Evolutionary conservation across 2,329 filamentous ascomycete species (phyloP), one percentile per base, ranked within the genome.

Genomic region (Nemania abortiva): DNA sequence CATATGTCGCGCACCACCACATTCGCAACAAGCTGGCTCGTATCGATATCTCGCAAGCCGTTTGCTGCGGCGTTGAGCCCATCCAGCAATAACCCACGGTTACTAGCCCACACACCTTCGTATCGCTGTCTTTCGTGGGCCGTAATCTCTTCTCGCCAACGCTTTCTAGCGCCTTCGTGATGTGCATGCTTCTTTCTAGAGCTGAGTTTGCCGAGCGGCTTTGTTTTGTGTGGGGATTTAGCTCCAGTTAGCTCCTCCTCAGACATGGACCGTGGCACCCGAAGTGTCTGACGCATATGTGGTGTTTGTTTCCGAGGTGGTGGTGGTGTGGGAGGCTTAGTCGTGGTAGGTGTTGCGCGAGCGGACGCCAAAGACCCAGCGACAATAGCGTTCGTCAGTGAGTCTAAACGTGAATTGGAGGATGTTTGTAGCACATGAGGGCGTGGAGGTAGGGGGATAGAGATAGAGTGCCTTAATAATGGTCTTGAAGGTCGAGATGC

Each of bases 91-190:
- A 89, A 67, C 0, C 92, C 92, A 57, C 89, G 88, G 75, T 96
- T 96, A 50, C 92, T 93, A 1, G 93, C 93, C 92, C 92, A 96
- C 1, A 96, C 87, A 2, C 91, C 93, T 79, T 95, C 93, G 79
- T 96, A 96, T 1, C 93, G 86, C 76, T 92, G 92, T n/a, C 91
- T 84, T 76, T 96, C 92, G 5, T 88, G 84, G 56, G 88, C 86
- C 0, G 91, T 92, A 50, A 96, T 88, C 69, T 89, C 85, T 73
- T 95, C 92, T 50, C 92, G 87, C 93, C 93, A 96, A 6, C 92
- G 88, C 75, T 89, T 90, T 20, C 92, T 87, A 3, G 91, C 87
- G 0, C 91, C 92, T 77, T 95, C 92, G 74, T 93, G 89, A 75
- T 96, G 92, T 1, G 90, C 87, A 77, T 95, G 92, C 68, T 91